Percentiles rank a stretch among this genome's conserved stretches.
Conservation (phyloP, 441 rosid species). For the Lepidium campestre region DNA sequence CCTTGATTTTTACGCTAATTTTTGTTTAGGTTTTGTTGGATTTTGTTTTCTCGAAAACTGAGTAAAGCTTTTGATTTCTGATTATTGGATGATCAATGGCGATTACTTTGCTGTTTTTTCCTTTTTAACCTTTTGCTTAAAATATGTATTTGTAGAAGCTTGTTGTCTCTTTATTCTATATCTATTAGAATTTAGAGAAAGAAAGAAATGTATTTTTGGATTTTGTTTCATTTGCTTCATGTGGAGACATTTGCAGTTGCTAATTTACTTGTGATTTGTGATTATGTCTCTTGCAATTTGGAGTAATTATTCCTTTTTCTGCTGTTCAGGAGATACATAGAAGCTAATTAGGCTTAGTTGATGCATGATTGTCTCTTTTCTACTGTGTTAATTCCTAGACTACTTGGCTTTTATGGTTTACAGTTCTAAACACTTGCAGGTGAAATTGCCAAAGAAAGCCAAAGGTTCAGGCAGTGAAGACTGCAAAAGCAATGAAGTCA, state of each 20-base stretch:
- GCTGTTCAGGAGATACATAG: neutral
- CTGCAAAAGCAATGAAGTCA: slow-evolving; percentile 26
- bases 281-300: neutral
- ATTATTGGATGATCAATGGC: too few relatives aligned
- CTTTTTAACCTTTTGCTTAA: too few relatives aligned
- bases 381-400: neutral
- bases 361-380: neutral
- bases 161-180: neutral
- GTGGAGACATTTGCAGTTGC: too few relatives aligned
- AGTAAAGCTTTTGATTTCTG: neutral
- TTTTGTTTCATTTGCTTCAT: neutral
- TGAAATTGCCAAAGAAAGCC: neutral
- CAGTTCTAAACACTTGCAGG: slow-evolving; percentile 8
- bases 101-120: too few relatives aligned
- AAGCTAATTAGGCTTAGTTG: neutral
- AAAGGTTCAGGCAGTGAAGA: slow-evolving; percentile 7
- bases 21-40: too few relatives aligned
- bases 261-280: neutral
- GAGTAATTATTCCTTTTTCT: neutral
- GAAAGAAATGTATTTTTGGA: neutral
- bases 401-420: neutral
- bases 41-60: too few relatives aligned
- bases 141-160: too few relatives aligned
- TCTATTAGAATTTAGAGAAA: neutral
- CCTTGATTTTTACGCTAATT: too few relatives aligned